phyloP scores from a whole-genome alignment of 169 alveolate genomes.

The Sarcocystis neurona region DNA sequence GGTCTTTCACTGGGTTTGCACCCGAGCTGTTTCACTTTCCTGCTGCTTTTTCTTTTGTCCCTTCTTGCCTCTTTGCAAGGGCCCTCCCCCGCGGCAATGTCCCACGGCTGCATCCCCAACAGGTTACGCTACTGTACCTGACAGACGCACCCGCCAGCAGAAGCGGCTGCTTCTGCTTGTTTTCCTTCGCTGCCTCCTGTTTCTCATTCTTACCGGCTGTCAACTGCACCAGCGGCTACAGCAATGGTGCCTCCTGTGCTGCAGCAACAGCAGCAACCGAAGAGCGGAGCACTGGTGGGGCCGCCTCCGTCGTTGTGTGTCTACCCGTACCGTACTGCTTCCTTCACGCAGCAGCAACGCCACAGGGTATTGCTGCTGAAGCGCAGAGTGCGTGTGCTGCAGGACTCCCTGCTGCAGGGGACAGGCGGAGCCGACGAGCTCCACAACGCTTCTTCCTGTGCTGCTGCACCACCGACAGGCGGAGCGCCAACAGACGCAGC shows the following conservation, averaged over 20 bases:
- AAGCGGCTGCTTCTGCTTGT: neutral
- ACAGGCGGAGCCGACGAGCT: neutral
- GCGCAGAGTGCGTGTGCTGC: slow-evolving; percentile 26
- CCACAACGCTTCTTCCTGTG: neutral
- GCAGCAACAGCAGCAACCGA: no score
- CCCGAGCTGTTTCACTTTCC: neutral
- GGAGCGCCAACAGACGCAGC: no score
- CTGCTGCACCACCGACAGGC: no score
- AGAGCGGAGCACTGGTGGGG: neutral
- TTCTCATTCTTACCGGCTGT: neutral
- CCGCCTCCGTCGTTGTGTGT: slow-evolving; percentile 25
- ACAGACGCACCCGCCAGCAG: neutral
- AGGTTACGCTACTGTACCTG: no score
- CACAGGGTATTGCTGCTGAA: slow-evolving; percentile 14
- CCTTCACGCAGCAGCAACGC: neutral
- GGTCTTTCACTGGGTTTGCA: no score
- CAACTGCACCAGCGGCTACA: no score
- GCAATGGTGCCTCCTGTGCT: no score
- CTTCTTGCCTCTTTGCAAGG: no score
- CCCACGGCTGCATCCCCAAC: no score
- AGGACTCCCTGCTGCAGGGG: slow-evolving; percentile 5
- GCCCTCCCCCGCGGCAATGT: no score
- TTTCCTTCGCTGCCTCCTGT: neutral
- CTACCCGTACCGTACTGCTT: slow-evolving; percentile 1
- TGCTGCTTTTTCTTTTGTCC: neutral